These are phyloP conservation scores for Papilionanthe hybrid DNA, from an alignment of 116 monocot species.

Conservation along the genomic window DNA sequence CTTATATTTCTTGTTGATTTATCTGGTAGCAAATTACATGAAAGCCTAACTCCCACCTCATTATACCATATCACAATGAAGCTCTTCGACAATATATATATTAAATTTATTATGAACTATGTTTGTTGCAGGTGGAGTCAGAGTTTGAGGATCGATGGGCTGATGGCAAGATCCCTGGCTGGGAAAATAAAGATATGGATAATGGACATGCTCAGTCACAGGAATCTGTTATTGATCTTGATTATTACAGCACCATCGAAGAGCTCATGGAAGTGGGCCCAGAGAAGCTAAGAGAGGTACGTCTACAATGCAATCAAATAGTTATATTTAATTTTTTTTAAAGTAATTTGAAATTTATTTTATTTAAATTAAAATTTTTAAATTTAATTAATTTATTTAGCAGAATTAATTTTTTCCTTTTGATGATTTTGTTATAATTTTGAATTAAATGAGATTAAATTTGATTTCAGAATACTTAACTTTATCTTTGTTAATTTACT, in stretches of 20 bases:
- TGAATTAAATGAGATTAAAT: not conserved
- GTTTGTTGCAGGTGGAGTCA: slow-evolving; percentile 55
- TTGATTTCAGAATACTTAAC: not conserved
- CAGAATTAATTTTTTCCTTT: not conserved
- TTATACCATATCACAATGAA: slow-evolving; percentile 1
- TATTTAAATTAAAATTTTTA: not conserved
- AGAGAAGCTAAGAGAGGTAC: slow-evolving; percentile 83
- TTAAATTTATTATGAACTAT: not conserved
- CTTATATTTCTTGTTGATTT: not conserved
- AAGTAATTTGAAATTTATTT: not conserved
- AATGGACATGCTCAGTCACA: slow-evolving; percentile 46
- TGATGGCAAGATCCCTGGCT: slow-evolving; percentile 54
- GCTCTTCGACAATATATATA: not conserved
- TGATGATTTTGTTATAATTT: not conserved
- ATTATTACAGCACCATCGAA: slow-evolving; percentile 84
- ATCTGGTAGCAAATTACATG: not conserved
- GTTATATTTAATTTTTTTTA: not conserved
- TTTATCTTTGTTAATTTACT: not conserved
- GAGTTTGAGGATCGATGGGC: slow-evolving; percentile 89
- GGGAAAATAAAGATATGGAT: slow-evolving; percentile 61
- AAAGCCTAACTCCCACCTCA: not conserved
- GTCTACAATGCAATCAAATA: not conserved
- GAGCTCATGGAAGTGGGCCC: slow-evolving; percentile 86
- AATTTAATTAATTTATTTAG: not conserved
- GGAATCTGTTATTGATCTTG: slow-evolving; percentile 82